These are phyloP conservation scores for Primulina tabacum DNA, from an alignment of 257 asterid species.

Conservation along the genomic window DNA sequence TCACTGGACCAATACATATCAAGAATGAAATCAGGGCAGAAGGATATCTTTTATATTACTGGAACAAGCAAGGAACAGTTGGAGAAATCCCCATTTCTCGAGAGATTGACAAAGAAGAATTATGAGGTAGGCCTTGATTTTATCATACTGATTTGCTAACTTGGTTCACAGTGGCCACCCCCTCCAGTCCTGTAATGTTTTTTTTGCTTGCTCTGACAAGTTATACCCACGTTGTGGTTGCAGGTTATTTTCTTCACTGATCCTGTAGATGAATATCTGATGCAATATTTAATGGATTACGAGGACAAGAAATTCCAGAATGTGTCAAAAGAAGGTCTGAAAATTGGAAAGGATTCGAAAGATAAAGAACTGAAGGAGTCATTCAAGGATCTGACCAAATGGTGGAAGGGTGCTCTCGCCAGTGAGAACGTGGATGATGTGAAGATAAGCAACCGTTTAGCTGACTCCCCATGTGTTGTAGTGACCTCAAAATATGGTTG, in stretches of 20 bases:
- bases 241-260: conserved; percentile 89
- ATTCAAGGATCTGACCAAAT: conserved; percentile 74
- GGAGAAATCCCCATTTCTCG: conserved; percentile 97
- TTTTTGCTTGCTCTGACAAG: not conserved
- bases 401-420: conserved; percentile 89
- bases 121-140: conserved; percentile 56
- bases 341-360: conserved; percentile 74
- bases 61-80: conserved; percentile 93
- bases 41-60: conserved; percentile 90
- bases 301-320: conserved; percentile 91
- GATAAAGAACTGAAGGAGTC: conserved; percentile 82
- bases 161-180: not conserved
- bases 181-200: not conserved
- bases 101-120: conserved; percentile 77
- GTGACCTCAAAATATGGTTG: conserved; percentile 88
- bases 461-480: conserved; percentile 81
- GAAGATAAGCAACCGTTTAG: conserved; percentile 83
- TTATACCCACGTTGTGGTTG: conserved; percentile 13
- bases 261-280: conserved; percentile 87
- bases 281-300: conserved; percentile 93
- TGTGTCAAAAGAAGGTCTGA: conserved; percentile 90
- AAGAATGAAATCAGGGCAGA: conserved; percentile 90
- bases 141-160: not conserved
- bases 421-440: conserved; percentile 82
- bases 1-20: conserved; percentile 91